These are phyloP conservation scores for Sherardia arvensis DNA, from an alignment of 257 asterid species.

Conservation along the genomic window DNA sequence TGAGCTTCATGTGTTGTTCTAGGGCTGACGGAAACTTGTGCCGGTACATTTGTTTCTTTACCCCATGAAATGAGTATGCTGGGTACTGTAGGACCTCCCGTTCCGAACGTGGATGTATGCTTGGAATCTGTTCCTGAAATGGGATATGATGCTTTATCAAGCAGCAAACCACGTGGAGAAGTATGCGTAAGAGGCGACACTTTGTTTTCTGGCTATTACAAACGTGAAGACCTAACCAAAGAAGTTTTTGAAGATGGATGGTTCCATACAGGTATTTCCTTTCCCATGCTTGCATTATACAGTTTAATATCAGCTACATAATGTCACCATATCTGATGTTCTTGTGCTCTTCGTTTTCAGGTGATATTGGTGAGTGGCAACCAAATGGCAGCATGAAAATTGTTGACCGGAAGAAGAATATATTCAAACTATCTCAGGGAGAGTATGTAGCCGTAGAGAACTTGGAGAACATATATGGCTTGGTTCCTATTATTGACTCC, in stretches of 20 bases:
- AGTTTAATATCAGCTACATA: neutral
- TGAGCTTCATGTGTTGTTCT: slow-evolving; percentile 6
- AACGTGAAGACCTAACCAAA: slow-evolving; percentile 86
- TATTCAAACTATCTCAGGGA: slow-evolving; percentile 96
- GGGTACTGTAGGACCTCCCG: slow-evolving; percentile 96
- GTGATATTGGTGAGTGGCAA: slow-evolving; percentile 96
- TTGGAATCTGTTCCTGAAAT: slow-evolving; percentile 97
- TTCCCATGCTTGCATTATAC: neutral
- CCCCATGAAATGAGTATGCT: slow-evolving; percentile 68
- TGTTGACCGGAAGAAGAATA: slow-evolving; percentile 91
- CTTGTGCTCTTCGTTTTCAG: slow-evolving; percentile 27
- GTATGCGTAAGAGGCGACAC: slow-evolving; percentile 78
- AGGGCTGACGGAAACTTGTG: slow-evolving; percentile 98
- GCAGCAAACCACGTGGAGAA: slow-evolving; percentile 75
- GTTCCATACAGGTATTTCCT: slow-evolving; percentile 86
- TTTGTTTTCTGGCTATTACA: slow-evolving; percentile 75
- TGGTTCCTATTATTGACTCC: slow-evolving; percentile 50
- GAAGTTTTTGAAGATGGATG: slow-evolving; percentile 86
- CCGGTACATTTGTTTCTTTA: slow-evolving; percentile 81
- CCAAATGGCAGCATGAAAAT: slow-evolving; percentile 82
- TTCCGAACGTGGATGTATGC: slow-evolving; percentile 89
- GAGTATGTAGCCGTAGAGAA: slow-evolving; percentile 98
- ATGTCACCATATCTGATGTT: neutral
- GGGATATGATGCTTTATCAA: slow-evolving; percentile 83
- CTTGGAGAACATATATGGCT: slow-evolving; percentile 76